Percentiles rank a stretch among this genome's conserved stretches.
Conservation (phyloP, 2,329 filamentous ascomycete species). For the Talaromyces marneffei region DNA sequence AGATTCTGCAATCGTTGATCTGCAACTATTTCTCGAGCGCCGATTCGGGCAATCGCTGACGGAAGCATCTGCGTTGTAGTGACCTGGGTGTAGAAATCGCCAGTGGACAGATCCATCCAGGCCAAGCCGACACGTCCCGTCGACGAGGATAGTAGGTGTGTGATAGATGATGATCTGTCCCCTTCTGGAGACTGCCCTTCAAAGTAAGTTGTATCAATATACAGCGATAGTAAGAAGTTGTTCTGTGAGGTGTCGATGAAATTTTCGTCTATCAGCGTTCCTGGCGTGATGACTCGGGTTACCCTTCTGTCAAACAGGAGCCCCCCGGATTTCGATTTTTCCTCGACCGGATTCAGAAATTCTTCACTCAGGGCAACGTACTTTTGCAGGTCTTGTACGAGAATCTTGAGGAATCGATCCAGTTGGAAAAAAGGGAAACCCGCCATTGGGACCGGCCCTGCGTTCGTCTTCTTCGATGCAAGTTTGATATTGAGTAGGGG, state of each 20-base stretch:
- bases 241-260: constrained; percentile 93
- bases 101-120: constrained; percentile 93
- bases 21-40: constrained; percentile 77
- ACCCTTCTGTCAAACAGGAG: constrained; percentile 80
- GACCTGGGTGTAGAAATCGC: constrained; percentile 82
- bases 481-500: constrained; percentile 84
- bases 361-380: constrained; percentile 95
- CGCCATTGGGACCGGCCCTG: constrained; percentile 79
- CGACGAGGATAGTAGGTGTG: constrained; percentile 26
- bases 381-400: constrained; percentile 84
- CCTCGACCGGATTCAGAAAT: constrained; percentile 66
- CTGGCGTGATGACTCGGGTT: constrained; percentile 82
- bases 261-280: constrained; percentile 93
- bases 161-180: constrained; percentile 19
- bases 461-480: constrained; percentile 70
- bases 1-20: constrained; percentile 56
- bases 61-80: constrained; percentile 65
- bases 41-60: constrained; percentile 76
- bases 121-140: constrained; percentile 64
- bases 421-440: constrained; percentile 92
- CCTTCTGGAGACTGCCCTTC: constrained; percentile 19
- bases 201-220: constrained; percentile 44
- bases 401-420: constrained; percentile 83
- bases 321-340: constrained; percentile 68
- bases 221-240: constrained; percentile 82